Conservation (phyloP, 1,139 yeast genomes). For the Yamadazyma taylorii region DNA sequence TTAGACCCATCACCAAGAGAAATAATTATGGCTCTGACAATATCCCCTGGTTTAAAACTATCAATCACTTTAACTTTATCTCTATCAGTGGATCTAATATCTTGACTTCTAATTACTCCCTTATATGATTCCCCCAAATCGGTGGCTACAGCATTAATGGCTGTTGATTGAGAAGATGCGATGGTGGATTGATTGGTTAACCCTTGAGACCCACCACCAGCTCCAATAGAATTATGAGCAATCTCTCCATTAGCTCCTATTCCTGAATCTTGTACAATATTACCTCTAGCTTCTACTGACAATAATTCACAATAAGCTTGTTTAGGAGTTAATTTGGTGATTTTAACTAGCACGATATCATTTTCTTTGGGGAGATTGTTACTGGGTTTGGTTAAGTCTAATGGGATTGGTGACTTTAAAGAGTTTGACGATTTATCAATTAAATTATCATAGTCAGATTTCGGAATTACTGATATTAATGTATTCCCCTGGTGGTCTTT, state of each 20-base stretch:
- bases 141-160: slow-evolving; percentile 42
- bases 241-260: slow-evolving; percentile 60
- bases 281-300: slow-evolving; percentile 69
- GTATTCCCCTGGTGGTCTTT: slow-evolving; percentile 4
- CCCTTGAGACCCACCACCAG: slow-evolving; percentile 57
- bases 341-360: slow-evolving; percentile 77
- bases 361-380: slow-evolving; percentile 79
- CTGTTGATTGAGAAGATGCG: slow-evolving; percentile 42
- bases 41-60: slow-evolving; percentile 88
- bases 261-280: slow-evolving; percentile 62
- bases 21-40: slow-evolving; percentile 73
- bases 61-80: slow-evolving; percentile 81
- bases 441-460: slow-evolving; percentile 3
- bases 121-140: slow-evolving; percentile 91
- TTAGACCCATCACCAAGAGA: slow-evolving; percentile 93
- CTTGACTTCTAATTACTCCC: slow-evolving; percentile 85
- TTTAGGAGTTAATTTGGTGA: slow-evolving; percentile 62
- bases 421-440: too few relatives aligned
- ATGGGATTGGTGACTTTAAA: slow-evolving; percentile 4
- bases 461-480: slow-evolving; percentile 6
- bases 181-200: slow-evolving; percentile 42
- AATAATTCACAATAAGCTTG: slow-evolving; percentile 85
- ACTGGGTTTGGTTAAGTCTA: slow-evolving; percentile 6
- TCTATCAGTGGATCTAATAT: slow-evolving; percentile 86
- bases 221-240: slow-evolving; percentile 40